Base-by-base conservation (phyloP, 2,329 filamentous ascomycete species). In the Trichophyton rubrum region DNA sequence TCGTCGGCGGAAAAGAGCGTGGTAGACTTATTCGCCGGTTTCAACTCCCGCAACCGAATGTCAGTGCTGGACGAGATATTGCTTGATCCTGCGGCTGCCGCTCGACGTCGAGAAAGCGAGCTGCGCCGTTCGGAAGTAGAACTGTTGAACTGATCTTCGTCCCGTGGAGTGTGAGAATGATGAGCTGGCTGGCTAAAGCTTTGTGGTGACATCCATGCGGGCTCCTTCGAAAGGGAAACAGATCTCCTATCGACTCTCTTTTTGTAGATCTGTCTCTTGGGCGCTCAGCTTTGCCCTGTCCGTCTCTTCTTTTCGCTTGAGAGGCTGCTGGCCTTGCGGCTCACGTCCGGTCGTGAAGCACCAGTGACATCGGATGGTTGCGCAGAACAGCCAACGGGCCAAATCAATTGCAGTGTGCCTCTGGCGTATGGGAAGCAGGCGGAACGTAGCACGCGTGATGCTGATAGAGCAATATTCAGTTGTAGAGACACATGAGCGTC, bases 141-240 rank as follows among this genome's bases (percentile, higher is more conserved):
- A 20, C 20, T 38, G 51, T 30, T 55, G n/a, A 35, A 20, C 30
- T 30, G 45, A 35, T 3, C 40, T 13, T 57, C 30, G 61, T 53
- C 61, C 40, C 47, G 38, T 30, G 30, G 49, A 59, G 45, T 27
- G 30, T 56, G 59, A 30, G 49, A 53, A 55, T 17, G n/a, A 27
- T 51, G 51, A 24, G 24, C 9, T 41, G 59, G 3, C 13, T 58
- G 45, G 43, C 27, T 43, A 24, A 43, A 41, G 8, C 38, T 30
- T 59, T 59, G 33, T 30, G 45, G 57, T 55, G 56, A 59, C 61
- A 62, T 62, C 59, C 61, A 62, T 62, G 59, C 61, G 59, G 45
- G 40, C 27, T 27, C 51, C 40, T 33, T 40, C 22, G 38, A 57
- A 30, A 17, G 11, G 56, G 40, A 43, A 17, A 22, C 40, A 9